Evolutionary conservation across 1,284 basidiomycete genomes (phyloP).

Genomic region (Tylopilus sp.): DNA sequence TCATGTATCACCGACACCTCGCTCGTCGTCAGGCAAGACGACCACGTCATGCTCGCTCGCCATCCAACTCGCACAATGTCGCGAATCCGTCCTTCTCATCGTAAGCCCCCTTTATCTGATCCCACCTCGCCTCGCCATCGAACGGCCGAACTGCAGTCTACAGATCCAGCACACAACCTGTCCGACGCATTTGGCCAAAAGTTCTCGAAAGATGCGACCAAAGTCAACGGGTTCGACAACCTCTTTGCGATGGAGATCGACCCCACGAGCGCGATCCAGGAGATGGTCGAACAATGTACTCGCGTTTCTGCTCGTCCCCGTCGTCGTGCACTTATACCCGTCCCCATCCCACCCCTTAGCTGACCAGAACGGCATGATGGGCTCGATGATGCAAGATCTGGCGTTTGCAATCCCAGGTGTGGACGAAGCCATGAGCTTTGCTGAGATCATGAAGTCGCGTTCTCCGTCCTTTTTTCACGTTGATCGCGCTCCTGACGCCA

Average conservation of each 20-base stretch:
- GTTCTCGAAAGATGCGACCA: slow-evolving; percentile 99
- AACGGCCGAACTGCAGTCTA: slow-evolving; percentile 60
- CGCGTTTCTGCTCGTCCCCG: slow-evolving; percentile 8
- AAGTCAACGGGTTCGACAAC: slow-evolving; percentile 97
- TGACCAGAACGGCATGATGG: slow-evolving; percentile 93
- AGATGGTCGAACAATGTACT: slow-evolving; percentile 97
- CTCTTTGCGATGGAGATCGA: slow-evolving; percentile 99
- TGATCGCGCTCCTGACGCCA: slow-evolving; percentile 5
- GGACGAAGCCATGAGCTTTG: slow-evolving; percentile 99
- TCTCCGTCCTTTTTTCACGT: not conserved
- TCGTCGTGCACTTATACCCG: slow-evolving; percentile 2
- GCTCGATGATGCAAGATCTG: slow-evolving; percentile 98
- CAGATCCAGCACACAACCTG: slow-evolving; percentile 97
- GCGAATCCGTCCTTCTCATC: slow-evolving; percentile 90
- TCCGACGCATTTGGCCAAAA: slow-evolving; percentile 99
- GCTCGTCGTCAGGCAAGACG: slow-evolving; percentile 69
- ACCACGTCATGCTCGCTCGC: slow-evolving; percentile 94
- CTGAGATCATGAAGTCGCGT: slow-evolving; percentile 97
- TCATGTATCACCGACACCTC: not conserved
- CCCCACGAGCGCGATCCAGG: slow-evolving; percentile 92
- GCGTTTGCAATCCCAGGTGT: slow-evolving; percentile 99
- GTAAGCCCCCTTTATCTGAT: slow-evolving; percentile 48
- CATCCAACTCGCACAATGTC: slow-evolving; percentile 83
- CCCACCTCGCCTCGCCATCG: not conserved
- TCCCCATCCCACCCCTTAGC: slow-evolving; percentile 41